These are phyloP conservation scores for Venturia pyrina DNA, from an alignment of 2,329 filamentous ascomycete species.

Conservation along the genomic window DNA sequence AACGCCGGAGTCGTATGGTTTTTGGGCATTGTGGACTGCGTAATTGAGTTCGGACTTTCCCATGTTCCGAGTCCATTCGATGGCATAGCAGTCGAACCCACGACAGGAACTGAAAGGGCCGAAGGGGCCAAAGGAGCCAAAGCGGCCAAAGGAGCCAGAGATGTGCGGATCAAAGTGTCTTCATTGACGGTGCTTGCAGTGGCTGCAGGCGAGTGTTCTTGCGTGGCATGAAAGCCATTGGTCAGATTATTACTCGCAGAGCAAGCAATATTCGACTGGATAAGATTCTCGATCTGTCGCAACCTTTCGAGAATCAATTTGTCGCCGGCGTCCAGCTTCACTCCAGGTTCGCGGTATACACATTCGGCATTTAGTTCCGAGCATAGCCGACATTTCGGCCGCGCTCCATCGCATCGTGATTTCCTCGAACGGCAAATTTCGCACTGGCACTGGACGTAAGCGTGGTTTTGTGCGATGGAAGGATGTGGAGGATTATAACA, in stretches of 20 bases:
- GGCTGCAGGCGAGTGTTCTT: conserved; percentile 28
- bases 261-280: conserved; percentile 48
- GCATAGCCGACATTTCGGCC: conserved; percentile 78
- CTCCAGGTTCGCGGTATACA: conserved; percentile 73
- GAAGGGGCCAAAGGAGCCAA: background rate
- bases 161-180: conserved; percentile 25
- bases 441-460: conserved; percentile 42
- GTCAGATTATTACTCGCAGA: background rate
- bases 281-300: conserved; percentile 63
- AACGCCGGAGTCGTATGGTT: conserved; percentile 71
- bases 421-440: conserved; percentile 74
- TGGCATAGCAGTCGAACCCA: conserved; percentile 26
- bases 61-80: conserved; percentile 59
- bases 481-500: background rate
- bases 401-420: conserved; percentile 66
- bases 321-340: conserved; percentile 79
- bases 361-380: conserved; percentile 74
- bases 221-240: background rate
- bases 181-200: conserved; percentile 34
- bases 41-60: conserved; percentile 45
- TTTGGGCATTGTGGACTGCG: conserved; percentile 81
- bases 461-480: conserved; percentile 15
- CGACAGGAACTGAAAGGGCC: conserved; percentile 22
- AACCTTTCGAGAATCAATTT: conserved; percentile 75
- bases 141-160: background rate